Percentiles rank a stretch among this genome's conserved stretches.
Conservation (phyloP, 495 filamentous ascomycete genomes). For the Penicillium diatomitis region DNA sequence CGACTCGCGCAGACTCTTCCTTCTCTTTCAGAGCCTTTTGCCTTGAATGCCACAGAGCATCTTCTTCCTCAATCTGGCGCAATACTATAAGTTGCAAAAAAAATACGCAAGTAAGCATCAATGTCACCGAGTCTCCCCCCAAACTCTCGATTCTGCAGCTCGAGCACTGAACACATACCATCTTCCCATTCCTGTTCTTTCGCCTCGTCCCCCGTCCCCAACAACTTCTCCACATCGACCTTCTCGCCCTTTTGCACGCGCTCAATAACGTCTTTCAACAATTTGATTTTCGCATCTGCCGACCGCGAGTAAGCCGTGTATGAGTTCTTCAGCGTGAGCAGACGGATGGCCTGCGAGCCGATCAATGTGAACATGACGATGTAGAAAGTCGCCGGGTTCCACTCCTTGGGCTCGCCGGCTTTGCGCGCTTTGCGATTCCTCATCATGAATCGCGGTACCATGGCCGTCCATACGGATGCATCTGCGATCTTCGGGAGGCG, state of each 20-base stretch:
- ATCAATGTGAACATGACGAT: constrained; percentile 87
- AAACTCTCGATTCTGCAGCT: not conserved
- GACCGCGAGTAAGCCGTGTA: constrained; percentile 60
- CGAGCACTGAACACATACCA: constrained; percentile 36
- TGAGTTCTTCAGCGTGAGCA: constrained; percentile 72
- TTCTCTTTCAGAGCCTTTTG: constrained; percentile 7
- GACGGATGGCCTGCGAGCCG: constrained; percentile 87
- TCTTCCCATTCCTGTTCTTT: constrained; percentile 86
- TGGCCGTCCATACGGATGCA: constrained; percentile 58
- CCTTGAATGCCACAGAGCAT: constrained; percentile 48
- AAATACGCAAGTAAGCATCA: constrained; percentile 4
- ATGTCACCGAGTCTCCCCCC: not conserved
- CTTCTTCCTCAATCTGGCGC: constrained; percentile 71
- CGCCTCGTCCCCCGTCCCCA: constrained; percentile 70
- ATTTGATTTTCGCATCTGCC: constrained; percentile 66
- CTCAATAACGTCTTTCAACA: constrained; percentile 76
- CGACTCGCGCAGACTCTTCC: constrained; percentile 4
- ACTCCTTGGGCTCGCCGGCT: constrained; percentile 53
- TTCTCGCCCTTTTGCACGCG: constrained; percentile 75
- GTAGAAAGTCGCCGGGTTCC: constrained; percentile 91
- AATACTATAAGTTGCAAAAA: constrained; percentile 44
- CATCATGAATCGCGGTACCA: constrained; percentile 47
- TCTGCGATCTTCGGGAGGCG: constrained; percentile 51
- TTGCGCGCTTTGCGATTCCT: constrained; percentile 22
- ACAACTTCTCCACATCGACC: constrained; percentile 74